Percentiles rank a stretch among this genome's conserved stretches.
Conservation (phyloP, 164 flowering plant species). For the Umbilicus rupestris region DNA sequence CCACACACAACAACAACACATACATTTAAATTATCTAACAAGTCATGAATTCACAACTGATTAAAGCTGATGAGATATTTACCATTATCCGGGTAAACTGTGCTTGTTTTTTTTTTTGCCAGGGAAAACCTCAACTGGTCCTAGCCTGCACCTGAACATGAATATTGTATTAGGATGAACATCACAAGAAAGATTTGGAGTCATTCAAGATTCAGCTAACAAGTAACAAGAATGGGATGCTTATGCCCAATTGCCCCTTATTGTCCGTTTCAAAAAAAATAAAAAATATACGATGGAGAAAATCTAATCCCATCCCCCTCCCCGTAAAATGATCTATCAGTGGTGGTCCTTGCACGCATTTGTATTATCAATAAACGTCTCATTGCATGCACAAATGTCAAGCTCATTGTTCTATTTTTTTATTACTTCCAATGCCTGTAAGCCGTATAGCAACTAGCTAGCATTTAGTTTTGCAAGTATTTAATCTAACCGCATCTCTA, state of each 20-base stretch:
- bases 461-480: constrained; percentile 1
- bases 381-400: neutral
- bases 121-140: neutral
- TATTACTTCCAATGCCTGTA: neutral
- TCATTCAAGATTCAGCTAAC: neutral
- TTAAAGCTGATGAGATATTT: no score
- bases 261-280: neutral
- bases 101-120: neutral
- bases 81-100: no score
- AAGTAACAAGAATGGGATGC: neutral
- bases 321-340: no score
- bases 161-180: neutral
- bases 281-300: neutral
- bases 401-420: neutral
- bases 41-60: neutral
- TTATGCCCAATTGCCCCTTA: neutral
- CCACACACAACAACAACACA: neutral
- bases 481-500: neutral
- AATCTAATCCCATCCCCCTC: neutral
- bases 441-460: neutral
- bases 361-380: constrained; percentile 2
- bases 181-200: neutral
- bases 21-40: neutral
- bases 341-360: neutral
- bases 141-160: neutral